A percentile compares a stretch with the other conserved stretches of the same genome.
phyloP scores from a whole-genome alignment of 106 monocot species.

The Chionographis japonica region DNA sequence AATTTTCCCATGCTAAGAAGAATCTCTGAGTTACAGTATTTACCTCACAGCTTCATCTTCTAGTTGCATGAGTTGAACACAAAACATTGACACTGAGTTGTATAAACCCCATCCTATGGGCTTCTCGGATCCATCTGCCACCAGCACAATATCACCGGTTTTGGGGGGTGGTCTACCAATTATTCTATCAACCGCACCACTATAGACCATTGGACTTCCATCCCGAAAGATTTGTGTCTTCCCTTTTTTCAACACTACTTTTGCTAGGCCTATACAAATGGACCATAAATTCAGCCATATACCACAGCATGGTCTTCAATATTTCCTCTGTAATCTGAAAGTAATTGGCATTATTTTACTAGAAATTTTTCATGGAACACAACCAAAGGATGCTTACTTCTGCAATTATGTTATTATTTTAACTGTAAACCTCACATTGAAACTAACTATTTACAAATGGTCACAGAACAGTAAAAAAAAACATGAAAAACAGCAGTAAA shows the following conservation, averaged over 20 bases:
- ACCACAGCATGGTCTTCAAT: background rate
- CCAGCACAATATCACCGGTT: conserved; percentile 86
- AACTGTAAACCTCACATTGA: no score
- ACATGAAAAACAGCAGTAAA: no score
- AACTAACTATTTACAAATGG: no score
- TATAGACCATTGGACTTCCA: conserved; percentile 99
- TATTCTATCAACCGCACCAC: conserved; percentile 90
- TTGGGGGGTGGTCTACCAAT: conserved; percentile 81
- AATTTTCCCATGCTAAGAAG: background rate
- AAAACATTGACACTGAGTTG: conserved; percentile 95
- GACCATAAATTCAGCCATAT: background rate
- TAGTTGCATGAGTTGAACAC: conserved; percentile 88
- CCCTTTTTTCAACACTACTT: conserved; percentile 89
- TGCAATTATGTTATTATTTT: no score
- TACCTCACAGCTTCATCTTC: conserved; percentile 85
- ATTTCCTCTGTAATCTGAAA: background rate
- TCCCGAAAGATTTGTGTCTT: conserved; percentile 85
- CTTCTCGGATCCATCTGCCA: conserved; percentile 85
- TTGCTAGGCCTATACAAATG: conserved; percentile 59
- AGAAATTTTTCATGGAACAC: background rate
- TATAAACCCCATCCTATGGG: conserved; percentile 98
- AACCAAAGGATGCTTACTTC: no score
- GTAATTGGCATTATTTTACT: background rate
- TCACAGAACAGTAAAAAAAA: no score
- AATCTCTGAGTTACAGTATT: background rate